Percentiles rank a stretch among this genome's conserved stretches.
phyloP scores from a whole-genome alignment of 257 asterid genomes.

The Salvia miltiorrhiza region DNA sequence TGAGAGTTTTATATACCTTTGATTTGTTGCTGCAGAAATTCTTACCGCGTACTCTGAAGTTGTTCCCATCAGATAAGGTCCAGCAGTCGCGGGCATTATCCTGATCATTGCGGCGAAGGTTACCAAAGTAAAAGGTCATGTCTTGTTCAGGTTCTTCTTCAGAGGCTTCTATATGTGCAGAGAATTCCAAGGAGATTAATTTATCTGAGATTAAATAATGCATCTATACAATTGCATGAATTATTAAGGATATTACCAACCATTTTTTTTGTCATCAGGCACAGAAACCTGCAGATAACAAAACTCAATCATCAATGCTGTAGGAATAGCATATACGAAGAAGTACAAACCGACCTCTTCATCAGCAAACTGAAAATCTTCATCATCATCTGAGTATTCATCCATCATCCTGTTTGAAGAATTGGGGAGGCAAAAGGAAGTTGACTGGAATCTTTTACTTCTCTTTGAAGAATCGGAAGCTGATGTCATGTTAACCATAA shows the following conservation, averaged over 20 bases:
- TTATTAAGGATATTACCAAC: conserved; percentile 35
- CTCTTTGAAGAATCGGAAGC: conserved; percentile 53
- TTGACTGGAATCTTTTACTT: conserved; percentile 41
- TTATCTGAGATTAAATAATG: background rate
- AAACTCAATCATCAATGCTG: conserved; percentile 1
- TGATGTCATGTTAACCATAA: conserved; percentile 87
- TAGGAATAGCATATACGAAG: conserved; percentile 1
- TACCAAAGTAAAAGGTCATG: conserved; percentile 78
- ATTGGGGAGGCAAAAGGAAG: conserved; percentile 50
- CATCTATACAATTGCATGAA: background rate
- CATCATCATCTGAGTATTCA: conserved; percentile 93
- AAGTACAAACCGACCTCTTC: conserved; percentile 52
- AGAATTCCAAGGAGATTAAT: conserved; percentile 17
- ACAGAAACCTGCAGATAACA: conserved; percentile 54
- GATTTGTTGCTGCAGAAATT: conserved; percentile 73
- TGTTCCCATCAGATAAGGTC: conserved; percentile 83
- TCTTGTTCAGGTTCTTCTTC: conserved; percentile 82
- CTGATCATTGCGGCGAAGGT: conserved; percentile 64
- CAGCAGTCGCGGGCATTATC: conserved; percentile 85
- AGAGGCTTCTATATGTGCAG: conserved; percentile 30
- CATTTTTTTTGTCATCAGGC: conserved; percentile 46
- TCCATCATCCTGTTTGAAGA: conserved; percentile 63
- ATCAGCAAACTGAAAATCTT: conserved; percentile 74
- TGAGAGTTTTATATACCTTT: conserved; percentile 42
- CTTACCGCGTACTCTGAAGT: conserved; percentile 86